Evolutionary conservation across 345 rosid species (phyloP), one percentile per base, ranked within the genome.

Genomic region (Jatropha curcas): DNA sequence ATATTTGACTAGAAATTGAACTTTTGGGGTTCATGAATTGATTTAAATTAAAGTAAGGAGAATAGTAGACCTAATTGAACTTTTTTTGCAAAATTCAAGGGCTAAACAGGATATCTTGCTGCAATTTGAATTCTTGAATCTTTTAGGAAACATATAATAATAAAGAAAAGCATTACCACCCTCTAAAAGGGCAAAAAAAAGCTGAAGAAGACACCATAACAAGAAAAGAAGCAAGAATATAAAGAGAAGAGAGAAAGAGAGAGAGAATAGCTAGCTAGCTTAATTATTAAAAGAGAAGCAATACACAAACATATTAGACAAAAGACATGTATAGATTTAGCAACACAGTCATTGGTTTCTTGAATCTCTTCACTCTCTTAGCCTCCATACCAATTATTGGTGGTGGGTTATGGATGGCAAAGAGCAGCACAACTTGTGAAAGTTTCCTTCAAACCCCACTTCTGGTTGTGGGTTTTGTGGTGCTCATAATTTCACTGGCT

Each of bases 311-410:
- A 48, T 5, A 17, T 14, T 27, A 9, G 24, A 66, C 39, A 24
- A 39, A 59, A 68, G 37, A 25, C 28, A 95, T 92, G 97, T 88
- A 90, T 31, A 78, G 94, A 60, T 86, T 88, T 72, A 95, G 98
- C 87, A 95, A 95, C 80, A 83, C 92, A 13, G 78, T 91, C 3
- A 71, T 95, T 62, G 99, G 98, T 0, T 86, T 91, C 83, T 70
- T 91, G 76, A 95, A 95, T 70, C 89, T 91, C 27, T 79, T 92
- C 71, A 91, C 97, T 24, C 91, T 95, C 66, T 45, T 95, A 28
- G 90, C 94, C 22, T 90, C 99, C 24, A 84, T 95, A 58, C 97
- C 93, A 27, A 84, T 95, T 74, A 88, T 95, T 56, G 99, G 97
- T 8, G 90, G 88, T 3, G 99, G 94, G 11, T 78, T 95, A 56